Evolutionary conservation across 768 basidiomycete genomes (phyloP).

Genomic region (Royoungia palumana): DNA sequence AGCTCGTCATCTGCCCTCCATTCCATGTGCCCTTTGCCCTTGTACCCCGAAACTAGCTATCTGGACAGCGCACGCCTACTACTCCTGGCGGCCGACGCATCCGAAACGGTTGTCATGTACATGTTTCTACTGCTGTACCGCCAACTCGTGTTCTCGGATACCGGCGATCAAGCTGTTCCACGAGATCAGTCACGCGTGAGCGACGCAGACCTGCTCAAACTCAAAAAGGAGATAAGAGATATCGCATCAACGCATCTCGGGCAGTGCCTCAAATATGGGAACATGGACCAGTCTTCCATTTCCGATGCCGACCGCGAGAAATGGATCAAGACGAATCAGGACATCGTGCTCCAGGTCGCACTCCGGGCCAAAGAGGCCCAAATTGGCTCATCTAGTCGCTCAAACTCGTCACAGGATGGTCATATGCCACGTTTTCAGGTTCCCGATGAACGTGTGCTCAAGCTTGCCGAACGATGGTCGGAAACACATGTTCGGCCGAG

Average conservation of each 20-base stretch:
- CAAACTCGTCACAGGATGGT: conserved; percentile 24
- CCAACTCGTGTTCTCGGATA: conserved; percentile 59
- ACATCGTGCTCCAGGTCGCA: conserved; percentile 73
- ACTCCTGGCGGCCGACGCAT: conserved; percentile 65
- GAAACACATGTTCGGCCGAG: conserved; percentile 58
- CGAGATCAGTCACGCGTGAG: conserved; percentile 40
- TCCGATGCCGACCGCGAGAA: conserved; percentile 43
- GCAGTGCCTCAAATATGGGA: conserved; percentile 46
- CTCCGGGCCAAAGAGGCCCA: conserved; percentile 56
- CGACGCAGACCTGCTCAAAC: conserved; percentile 50
- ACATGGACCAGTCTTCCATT: conserved; percentile 22
- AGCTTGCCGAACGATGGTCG: conserved; percentile 69
- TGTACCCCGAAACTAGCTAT: conserved; percentile 75
- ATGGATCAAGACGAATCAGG: conserved; percentile 56
- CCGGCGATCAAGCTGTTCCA: conserved; percentile 28
- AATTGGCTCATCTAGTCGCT: conserved; percentile 23
- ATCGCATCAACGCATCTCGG: conserved; percentile 58
- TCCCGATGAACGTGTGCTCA: conserved; percentile 53
- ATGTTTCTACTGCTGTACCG: conserved; percentile 81
- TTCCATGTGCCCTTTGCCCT: conserved; percentile 35
- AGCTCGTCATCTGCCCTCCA: conserved; percentile 29
- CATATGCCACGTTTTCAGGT: conserved; percentile 22
- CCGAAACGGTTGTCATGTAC: conserved; percentile 71
- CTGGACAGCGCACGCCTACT: conserved; percentile 72
- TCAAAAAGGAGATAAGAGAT: conserved; percentile 77